Conservation (phyloP, 2,329 filamentous ascomycete species). For the Aspergillus sclerotialis region DNA sequence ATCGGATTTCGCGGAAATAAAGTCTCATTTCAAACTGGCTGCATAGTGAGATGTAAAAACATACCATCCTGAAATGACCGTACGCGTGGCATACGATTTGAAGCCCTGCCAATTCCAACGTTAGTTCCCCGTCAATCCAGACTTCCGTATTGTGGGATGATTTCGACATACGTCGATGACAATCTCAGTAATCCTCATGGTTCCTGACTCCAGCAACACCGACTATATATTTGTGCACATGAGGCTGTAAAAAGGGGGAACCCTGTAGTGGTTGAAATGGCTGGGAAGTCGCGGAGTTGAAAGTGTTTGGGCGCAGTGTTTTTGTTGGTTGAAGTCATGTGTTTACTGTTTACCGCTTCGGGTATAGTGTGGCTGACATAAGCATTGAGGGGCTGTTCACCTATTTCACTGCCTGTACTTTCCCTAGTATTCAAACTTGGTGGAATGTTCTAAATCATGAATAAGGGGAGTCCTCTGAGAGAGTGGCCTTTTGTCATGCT, state of each 20-base stretch:
- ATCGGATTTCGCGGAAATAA: background rate
- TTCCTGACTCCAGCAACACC: conserved; percentile 21
- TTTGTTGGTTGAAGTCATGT: conserved; percentile 20
- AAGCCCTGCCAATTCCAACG: conserved; percentile 30
- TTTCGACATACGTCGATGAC: conserved; percentile 38
- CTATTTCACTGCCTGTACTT: too few relatives aligned
- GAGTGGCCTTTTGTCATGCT: too few relatives aligned
- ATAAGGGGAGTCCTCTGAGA: too few relatives aligned
- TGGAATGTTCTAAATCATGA: too few relatives aligned
- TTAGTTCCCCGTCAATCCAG: conserved; percentile 7
- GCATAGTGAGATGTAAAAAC: conserved; percentile 5
- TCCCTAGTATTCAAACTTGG: too few relatives aligned
- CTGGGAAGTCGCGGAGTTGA: conserved; percentile 10
- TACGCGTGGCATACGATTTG: conserved; percentile 46
- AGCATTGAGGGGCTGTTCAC: conserved; percentile 8
- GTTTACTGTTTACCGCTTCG: conserved; percentile 29
- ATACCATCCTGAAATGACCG: conserved; percentile 44
- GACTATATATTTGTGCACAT: conserved; percentile 24
- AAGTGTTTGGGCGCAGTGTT: conserved; percentile 20
- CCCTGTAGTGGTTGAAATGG: conserved; percentile 2
- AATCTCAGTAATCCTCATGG: conserved; percentile 43
- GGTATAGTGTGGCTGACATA: conserved; percentile 18
- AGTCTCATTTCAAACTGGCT: background rate
- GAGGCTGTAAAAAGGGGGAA: conserved; percentile 10
- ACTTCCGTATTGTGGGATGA: background rate